Evolutionary conservation across 441 rosid genomes (phyloP), one percentile per base, ranked within the genome.

Genomic region (Bruguiera hainesii): DNA sequence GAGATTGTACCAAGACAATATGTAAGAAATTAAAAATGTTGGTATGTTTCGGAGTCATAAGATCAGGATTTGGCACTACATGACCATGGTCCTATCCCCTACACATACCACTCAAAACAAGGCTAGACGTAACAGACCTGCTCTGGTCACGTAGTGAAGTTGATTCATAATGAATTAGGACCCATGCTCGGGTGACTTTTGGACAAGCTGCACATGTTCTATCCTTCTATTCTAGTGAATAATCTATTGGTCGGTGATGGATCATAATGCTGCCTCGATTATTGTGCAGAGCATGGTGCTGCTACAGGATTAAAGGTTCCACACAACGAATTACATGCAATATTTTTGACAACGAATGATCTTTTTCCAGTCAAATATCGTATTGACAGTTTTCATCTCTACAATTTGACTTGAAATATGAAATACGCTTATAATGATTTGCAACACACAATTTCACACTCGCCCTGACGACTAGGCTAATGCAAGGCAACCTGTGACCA

Each of bases 211-310:
- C 64, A 64, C 64, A 53, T 48, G 67, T 31, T 29, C 23, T 29
- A 7, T 65, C 64, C 59, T 65, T 29, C 76, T 46, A 65, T 68
- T 69, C 39, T 26, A n/a, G 68, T 76, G 73, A 69, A 65, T 61
- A 3, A 59, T 61, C 46, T n/a, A 35, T 56, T 9, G 48, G 42
- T 15, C 33, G 33, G 39, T 19, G 46, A 60, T 60, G 7, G 15
- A 30, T 31, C 63, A n/a, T 18, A 33, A 60, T 7, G 31, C 61
- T 29, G 31, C 61, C 61, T 57, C 13, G 16, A 26, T 56, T 1
- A 56, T 56, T 26, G 18, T 20, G 15, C 57, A 21, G 57, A 53
- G 3, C 48, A 13, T 42, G 15, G 48, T 11, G 13, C 18, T 11
- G 48, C 13, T 39, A 13, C 15, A 0, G 48, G 48, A 13, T 3